A percentile compares a stretch with the other conserved stretches of the same genome.
Evolutionary conservation across 2,329 filamentous ascomycete genomes (phyloP).

Genomic region (Paecilomyces sp.): DNA sequence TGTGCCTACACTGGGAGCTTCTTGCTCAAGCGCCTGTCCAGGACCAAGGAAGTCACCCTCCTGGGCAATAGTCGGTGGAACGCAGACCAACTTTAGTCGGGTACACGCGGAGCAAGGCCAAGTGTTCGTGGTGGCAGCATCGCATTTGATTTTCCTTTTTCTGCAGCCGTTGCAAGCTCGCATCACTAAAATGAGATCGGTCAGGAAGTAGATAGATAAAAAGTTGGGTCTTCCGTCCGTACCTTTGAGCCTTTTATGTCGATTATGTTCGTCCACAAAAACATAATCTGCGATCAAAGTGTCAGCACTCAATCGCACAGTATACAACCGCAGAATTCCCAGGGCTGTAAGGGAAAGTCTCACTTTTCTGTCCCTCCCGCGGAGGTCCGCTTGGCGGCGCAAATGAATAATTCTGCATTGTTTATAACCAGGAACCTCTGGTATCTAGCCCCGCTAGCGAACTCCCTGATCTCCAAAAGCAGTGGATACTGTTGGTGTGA

Average conservation of each 20-base stretch:
- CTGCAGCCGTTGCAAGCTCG: constrained; percentile 93
- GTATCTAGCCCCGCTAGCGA: neutral
- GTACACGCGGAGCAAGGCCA: constrained; percentile 96
- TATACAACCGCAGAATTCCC: neutral
- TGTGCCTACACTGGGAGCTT: constrained; percentile 12
- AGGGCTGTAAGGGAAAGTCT: constrained; percentile 27
- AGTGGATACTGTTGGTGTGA: neutral
- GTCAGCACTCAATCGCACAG: neutral
- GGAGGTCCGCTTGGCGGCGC: constrained; percentile 57
- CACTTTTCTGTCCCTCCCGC: constrained; percentile 79
- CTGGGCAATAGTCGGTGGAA: constrained; percentile 75
- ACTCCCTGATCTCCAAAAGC: too few relatives aligned
- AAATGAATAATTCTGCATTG: constrained; percentile 69
- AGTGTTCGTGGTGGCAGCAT: constrained; percentile 91
- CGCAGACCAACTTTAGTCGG: constrained; percentile 84
- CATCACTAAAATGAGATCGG: constrained; percentile 61
- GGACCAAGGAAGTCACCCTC: constrained; percentile 46
- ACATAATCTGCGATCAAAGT: constrained; percentile 68
- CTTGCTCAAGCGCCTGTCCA: constrained; percentile 21
- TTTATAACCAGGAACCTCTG: neutral
- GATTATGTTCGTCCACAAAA: constrained; percentile 97
- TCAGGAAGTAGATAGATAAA: constrained; percentile 7
- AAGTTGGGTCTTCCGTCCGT: constrained; percentile 13
- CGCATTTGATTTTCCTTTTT: constrained; percentile 94
- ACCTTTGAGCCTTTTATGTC: constrained; percentile 95